phyloP scores from a whole-genome alignment of 2,329 filamentous ascomycete species.

The Triangularia verruculosa region DNA sequence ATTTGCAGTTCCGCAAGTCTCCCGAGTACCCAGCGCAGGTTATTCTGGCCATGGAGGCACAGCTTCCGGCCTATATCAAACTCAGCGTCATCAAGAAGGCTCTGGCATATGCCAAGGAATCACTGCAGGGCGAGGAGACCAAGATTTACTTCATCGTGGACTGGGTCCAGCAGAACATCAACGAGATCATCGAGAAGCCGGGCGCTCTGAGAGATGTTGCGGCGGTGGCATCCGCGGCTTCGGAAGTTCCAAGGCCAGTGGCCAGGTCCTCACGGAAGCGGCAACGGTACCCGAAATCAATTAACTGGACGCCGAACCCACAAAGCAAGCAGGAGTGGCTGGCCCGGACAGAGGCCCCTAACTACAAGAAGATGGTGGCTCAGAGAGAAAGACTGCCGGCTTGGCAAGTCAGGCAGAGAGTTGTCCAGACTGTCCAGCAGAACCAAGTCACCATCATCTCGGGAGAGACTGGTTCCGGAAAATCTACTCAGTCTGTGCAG shows the following conservation, averaged over 20 bases:
- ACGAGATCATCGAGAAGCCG: constrained; percentile 77
- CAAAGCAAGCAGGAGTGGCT: constrained; percentile 68
- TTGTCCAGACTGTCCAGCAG: constrained; percentile 70
- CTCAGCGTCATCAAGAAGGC: constrained; percentile 80
- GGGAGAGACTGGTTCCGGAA: constrained; percentile 94
- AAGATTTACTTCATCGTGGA: constrained; percentile 83
- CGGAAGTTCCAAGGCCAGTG: constrained; percentile 43
- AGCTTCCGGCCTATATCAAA: constrained; percentile 87
- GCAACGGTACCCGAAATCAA: constrained; percentile 52
- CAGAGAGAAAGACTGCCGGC: constrained; percentile 76
- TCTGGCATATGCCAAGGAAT: constrained; percentile 66
- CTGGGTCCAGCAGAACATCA: constrained; percentile 85
- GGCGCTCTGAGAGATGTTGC: constrained; percentile 83
- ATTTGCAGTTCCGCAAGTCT: constrained; percentile 67
- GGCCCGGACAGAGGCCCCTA: constrained; percentile 59
- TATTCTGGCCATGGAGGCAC: constrained; percentile 67
- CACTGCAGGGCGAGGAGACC: constrained; percentile 81
- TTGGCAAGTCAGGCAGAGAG: constrained; percentile 75
- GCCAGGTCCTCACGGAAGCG: constrained; percentile 29
- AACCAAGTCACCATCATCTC: constrained; percentile 95
- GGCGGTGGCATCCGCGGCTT: constrained; percentile 66
- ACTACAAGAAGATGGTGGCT: constrained; percentile 71
- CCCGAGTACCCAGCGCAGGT: constrained; percentile 68
- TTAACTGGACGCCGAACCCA: constrained; percentile 61
- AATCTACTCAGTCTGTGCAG: constrained; percentile 94